Evolutionary conservation across 2,329 filamentous ascomycete species (phyloP), one percentile per base, ranked within the genome.

Genomic region (Seiridium cupressi): DNA sequence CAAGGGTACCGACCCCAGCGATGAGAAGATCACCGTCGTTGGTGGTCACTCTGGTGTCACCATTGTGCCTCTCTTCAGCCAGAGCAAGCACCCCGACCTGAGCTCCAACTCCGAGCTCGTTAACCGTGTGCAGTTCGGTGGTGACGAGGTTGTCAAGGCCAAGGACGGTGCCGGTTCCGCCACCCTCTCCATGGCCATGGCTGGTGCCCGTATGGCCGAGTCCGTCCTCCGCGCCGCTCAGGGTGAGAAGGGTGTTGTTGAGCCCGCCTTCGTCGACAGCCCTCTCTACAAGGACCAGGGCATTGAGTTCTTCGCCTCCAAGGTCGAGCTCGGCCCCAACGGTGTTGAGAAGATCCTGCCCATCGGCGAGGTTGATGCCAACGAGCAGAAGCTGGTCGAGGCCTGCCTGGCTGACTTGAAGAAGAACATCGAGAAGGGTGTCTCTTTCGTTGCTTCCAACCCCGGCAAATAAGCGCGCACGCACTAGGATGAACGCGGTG

Each of bases 261-360:
- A 99, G 89, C 93, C 93, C 70, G 93, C 94, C 65, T 99, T 97
- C 73, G 93, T 99, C 74, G 93, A 99, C 81, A 94, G 90, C 76
- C 93, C 94, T 65, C 88, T 98, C 69, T 98, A 92, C 91, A 97
- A 97, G 90, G 93, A 97, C 83, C 90, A 96, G 84, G 95, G 94
- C 74, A 87, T 96, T 73, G 91, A 96, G 63, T 99, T 96, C 91
- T 99, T 99, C 84, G 90, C 92, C 76, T 93, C 90, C 81, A 89
- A 88, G 79, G 91, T 99, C 75, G 92, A 97, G 85, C 91, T 99
- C 73, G 95, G 95, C 82, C 93, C 93, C 77, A 90, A 94, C 77
- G 95, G 95, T 84, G 94, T 96, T 67, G 89, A 95, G 86, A 90
- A 96, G 87, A 94, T 98, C 78, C 85, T 90, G 77, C 88, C 90